Base-by-base conservation (phyloP, 2,329 filamentous ascomycete genomes). In the Trichoderma brevicompactum region DNA sequence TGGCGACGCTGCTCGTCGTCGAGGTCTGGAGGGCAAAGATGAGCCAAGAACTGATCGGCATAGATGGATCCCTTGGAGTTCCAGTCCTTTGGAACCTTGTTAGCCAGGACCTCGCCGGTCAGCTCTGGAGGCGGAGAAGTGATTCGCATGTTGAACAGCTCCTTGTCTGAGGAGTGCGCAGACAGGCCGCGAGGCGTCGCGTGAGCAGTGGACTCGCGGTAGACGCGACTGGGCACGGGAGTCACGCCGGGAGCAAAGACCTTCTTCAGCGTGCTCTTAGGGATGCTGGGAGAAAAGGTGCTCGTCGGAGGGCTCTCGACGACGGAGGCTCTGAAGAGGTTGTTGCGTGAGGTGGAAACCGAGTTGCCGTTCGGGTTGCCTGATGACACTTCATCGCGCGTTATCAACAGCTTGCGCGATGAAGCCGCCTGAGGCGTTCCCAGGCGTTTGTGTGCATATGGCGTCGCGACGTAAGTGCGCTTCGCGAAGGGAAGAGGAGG, bases 1-100 rank as follows among this genome's bases (percentile, higher is more conserved):
- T 87, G 85, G 65, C 85, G 83, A 54, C 84, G 81, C 74, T 87
- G 85, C 60, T 85, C 79, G 58, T 87, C 85, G 68, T 85, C 83
- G 68, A 87, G 82, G 49, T 85, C 81, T 32, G 81, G 75, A 2
- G 85, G 85, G 69, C 85, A 87, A 38, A 86, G 81, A 66, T 87
- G 82, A 1, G 80, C 78, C 44, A 88, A 77, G 65, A 83, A 87
- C 73, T 88, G 83, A 70, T 87, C 85, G 36, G 85, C 85, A 66
- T 87, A 88, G 65, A 87, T 81, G 52, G 85, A 85, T 5, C 83
- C 81, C 66, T 81, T 79, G 10, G 81, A 78, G 55, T 80, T 80
- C 71, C 82, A 80, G 17, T 84, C 80, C 36, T 82, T 79, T 32
- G 85, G 85, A 0, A 87, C 78, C 71, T 84, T 81, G 68, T 82